These are phyloP conservation scores for Magnusiomyces tetraspermus DNA, from an alignment of 1,139 yeast genomes.

Conservation along the genomic window DNA sequence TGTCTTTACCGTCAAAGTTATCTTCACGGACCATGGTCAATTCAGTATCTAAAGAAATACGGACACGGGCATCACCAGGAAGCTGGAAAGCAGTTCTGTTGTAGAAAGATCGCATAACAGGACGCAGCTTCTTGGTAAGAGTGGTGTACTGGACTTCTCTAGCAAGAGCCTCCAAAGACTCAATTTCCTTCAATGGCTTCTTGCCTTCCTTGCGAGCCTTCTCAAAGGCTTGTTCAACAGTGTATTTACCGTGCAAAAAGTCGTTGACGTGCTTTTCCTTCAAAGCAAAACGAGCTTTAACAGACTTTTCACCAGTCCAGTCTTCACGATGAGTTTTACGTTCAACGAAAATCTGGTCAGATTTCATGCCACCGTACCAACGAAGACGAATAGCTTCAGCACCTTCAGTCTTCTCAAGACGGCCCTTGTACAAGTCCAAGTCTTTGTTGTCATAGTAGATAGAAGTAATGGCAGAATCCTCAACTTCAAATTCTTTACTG, in stretches of 20 bases:
- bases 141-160: constrained; percentile 86
- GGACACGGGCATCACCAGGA: constrained; percentile 97
- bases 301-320: constrained; percentile 99
- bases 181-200: constrained; percentile 78
- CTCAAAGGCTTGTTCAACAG: constrained; percentile 84
- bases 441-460: constrained; percentile 86
- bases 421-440: constrained; percentile 86
- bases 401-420: constrained; percentile 93
- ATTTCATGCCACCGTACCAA: constrained; percentile 97
- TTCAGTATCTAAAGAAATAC: constrained; percentile 95
- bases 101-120: constrained; percentile 91
- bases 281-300: constrained; percentile 86
- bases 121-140: constrained; percentile 73
- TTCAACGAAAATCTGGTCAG: constrained; percentile 89
- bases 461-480: constrained; percentile 93
- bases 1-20: constrained; percentile 83
- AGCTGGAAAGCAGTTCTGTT: constrained; percentile 97
- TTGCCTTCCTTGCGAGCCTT: constrained; percentile 90
- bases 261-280: constrained; percentile 86
- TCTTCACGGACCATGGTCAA: constrained; percentile 94
- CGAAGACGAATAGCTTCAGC: constrained; percentile 97
- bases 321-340: constrained; percentile 97
- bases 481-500: constrained; percentile 87
- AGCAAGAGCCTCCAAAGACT: constrained; percentile 83
- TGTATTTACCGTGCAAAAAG: constrained; percentile 70